Base-by-base conservation (phyloP, 495 filamentous ascomycete species). In the Hypoxylon fuscum region DNA sequence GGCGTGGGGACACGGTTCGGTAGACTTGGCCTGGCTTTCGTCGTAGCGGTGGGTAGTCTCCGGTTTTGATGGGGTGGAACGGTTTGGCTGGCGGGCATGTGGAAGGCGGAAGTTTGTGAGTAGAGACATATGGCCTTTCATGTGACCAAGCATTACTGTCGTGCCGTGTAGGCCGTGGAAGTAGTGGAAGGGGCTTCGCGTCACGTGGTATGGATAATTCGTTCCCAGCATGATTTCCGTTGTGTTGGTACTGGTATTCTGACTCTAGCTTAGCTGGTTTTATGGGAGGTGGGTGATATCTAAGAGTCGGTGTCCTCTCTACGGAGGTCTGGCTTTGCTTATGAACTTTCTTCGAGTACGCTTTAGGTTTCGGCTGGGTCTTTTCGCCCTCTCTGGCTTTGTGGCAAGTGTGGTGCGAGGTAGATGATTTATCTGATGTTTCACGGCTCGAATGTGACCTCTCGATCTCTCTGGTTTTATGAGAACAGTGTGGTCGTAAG, bases 261-360 rank as follows among this genome's bases (percentile, higher is more conserved):
- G 49, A 51, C 27, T 37, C 23, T 32, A 46, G 55, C n/a, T 40
- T 32, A 2, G 8, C 31, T 14, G 59, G 67, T 14, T 23, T 61
- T 11, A 9, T 48, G 35, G 29, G 31, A 18, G 44, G 49, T 35
- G 44, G 35, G 2, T 59, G 38, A 18, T 37, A 14, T 9, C 44
- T 31, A 15, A 17, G 32, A 1, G 15, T n/a, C 2, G 56, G 44
- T 17, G 46, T 20, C 12, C 20, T 44, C 15, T 45, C 5, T 15
- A 20, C 1, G 21, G 29, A 3, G 17, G 14, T n/a, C 14, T 23
- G 1, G 11, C 6, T 41, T 15, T 41, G 37, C 10, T 53, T 37
- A 2, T 23, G 17, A 10, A n/a, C 14, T 29, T 40, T 32, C 15
- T 31, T 34, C 10, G 23, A 32, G 4, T 14, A 2, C 32, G 2